A percentile compares a stretch with the other conserved stretches of the same genome.
These are phyloP conservation scores for Silene vulgaris DNA, from an alignment of 179 eudicot species.

Conservation along the genomic window DNA sequence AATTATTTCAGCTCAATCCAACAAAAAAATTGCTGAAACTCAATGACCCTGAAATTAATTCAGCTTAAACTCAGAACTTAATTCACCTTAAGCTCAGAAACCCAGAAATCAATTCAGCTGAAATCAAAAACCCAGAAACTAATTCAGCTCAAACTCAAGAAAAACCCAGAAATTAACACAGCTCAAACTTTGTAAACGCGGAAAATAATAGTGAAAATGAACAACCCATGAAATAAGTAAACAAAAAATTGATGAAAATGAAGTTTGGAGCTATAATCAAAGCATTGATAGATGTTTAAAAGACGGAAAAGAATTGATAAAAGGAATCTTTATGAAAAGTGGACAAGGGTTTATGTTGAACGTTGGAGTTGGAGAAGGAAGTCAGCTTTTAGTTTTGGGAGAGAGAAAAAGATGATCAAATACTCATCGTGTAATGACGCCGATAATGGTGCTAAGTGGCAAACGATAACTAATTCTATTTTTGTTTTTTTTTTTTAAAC, in stretches of 20 bases:
- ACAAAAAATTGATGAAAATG: neutral
- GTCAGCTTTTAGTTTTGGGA: slow-evolving; percentile 25
- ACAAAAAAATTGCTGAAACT: slow-evolving; percentile 11
- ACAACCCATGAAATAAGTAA: neutral
- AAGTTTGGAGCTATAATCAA: neutral
- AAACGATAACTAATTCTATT: neutral
- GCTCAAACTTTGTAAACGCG: slow-evolving; percentile 5
- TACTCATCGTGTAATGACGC: neutral
- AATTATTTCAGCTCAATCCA: neutral
- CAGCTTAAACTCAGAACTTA: neutral
- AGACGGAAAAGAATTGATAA: neutral
- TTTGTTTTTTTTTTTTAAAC: too few relatives aligned
- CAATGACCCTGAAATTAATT: neutral
- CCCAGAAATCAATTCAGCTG: slow-evolving; percentile 12
- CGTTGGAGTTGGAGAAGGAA: slow-evolving; percentile 28
- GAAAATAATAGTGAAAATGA: neutral
- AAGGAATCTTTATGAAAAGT: slow-evolving; percentile 14
- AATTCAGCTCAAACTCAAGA: slow-evolving; percentile 10
- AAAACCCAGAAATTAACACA: neutral
- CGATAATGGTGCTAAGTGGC: slow-evolving; percentile 15
- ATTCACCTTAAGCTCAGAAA: neutral
- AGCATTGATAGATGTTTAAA: slow-evolving; percentile 15
- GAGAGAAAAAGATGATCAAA: neutral
- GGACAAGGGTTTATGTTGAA: slow-evolving; percentile 23
- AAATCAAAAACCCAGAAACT: slow-evolving; percentile 18